These are phyloP conservation scores for Globisporangium barbulae DNA, from an alignment of 352 stramenopile genomes.

Conservation along the genomic window DNA sequence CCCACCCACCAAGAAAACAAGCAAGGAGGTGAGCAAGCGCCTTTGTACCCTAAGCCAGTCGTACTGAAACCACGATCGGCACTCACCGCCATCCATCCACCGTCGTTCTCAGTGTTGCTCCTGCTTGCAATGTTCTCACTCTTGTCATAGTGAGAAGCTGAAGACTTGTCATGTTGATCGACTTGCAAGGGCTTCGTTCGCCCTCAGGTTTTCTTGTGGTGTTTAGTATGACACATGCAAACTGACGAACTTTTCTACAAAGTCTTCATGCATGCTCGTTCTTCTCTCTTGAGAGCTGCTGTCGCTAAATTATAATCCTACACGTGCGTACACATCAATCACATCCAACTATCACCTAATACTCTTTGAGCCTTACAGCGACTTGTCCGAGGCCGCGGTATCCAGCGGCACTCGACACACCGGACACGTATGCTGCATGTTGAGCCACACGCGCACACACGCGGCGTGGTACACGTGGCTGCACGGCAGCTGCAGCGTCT, in stretches of 20 bases:
- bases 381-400: background rate
- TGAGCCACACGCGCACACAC: slow-evolving; percentile 69
- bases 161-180: background rate
- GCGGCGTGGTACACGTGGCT: slow-evolving; percentile 61
- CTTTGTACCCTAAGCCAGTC: slow-evolving; percentile 8
- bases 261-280: background rate
- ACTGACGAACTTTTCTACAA: background rate
- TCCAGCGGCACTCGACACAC: slow-evolving; percentile 46
- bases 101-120: background rate
- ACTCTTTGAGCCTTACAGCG: no score
- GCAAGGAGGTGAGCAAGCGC: background rate
- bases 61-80: slow-evolving; percentile 4
- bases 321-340: background rate
- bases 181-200: slow-evolving; percentile 2
- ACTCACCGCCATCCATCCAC: background rate
- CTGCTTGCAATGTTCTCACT: background rate
- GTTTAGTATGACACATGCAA: slow-evolving; percentile 1
- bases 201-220: background rate
- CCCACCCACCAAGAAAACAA: background rate
- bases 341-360: no score
- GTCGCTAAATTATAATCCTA: background rate
- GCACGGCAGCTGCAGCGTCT: slow-evolving; percentile 53
- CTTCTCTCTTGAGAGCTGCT: background rate
- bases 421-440: slow-evolving; percentile 65
- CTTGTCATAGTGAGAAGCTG: background rate